phyloP scores from a whole-genome alignment of 2,329 filamentous ascomycete genomes.

The Beauveria bassiana region DNA sequence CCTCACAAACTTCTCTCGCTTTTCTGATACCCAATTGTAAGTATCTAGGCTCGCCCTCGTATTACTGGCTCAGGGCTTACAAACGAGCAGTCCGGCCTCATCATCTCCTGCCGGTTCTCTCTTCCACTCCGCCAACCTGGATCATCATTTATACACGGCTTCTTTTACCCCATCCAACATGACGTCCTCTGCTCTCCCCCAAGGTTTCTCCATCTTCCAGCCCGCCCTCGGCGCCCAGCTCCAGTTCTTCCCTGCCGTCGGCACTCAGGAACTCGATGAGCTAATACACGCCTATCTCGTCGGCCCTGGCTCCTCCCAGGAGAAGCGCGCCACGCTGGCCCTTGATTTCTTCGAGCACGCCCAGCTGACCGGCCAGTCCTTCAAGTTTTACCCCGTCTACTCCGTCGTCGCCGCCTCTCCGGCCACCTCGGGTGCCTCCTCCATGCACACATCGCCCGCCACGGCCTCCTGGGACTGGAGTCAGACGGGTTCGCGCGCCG shows the following conservation, averaged over 20 bases:
- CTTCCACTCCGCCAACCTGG: neutral
- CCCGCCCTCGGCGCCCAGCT: slow-evolving; percentile 47
- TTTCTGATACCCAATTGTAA: neutral
- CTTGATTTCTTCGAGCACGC: slow-evolving; percentile 52
- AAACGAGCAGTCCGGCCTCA: slow-evolving; percentile 7
- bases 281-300: slow-evolving; percentile 52
- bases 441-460: slow-evolving; percentile 42
- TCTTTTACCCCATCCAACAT: slow-evolving; percentile 16
- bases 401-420: slow-evolving; percentile 35
- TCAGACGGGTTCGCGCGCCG: slow-evolving; percentile 19
- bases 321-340: slow-evolving; percentile 51
- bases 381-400: slow-evolving; percentile 53
- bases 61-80: neutral
- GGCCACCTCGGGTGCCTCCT: slow-evolving; percentile 39
- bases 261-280: slow-evolving; percentile 52
- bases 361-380: slow-evolving; percentile 46
- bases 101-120: neutral
- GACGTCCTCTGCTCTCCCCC: slow-evolving; percentile 22
- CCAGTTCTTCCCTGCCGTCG: slow-evolving; percentile 60
- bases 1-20: neutral
- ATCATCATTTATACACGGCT: neutral
- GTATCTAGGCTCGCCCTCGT: neutral
- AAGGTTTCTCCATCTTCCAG: slow-evolving; percentile 55
- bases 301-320: slow-evolving; percentile 43
- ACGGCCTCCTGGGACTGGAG: slow-evolving; percentile 42